Base-by-base conservation (phyloP, 148 eudicot species). In the Fagopyrum esculentum region DNA sequence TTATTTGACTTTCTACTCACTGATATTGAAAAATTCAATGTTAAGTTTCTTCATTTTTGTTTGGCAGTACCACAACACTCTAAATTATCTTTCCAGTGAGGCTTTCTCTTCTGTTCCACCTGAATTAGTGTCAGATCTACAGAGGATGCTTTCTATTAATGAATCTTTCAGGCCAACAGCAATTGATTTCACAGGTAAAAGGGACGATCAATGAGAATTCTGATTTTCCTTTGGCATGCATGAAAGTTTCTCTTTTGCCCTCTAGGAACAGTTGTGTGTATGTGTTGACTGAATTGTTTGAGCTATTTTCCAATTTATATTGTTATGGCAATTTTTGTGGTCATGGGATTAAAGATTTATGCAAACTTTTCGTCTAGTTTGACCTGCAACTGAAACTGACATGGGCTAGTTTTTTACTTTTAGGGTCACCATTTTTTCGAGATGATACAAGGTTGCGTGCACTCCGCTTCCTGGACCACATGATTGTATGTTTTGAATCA, bases 391-490 rank as follows among this genome's bases (percentile, higher is more conserved):
- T 70, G 48, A 45, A 29, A 29, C 45, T 63, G 69, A 63, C 69
- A 4, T 22, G 68, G 11, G 43, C 43, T 47, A 40, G 48, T 68
- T 52, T 73, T 49, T 4, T 26, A 57, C 55, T 76, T 83, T 80
- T 73, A 92, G 99, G 96, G 72, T 95, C 99, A 60, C 75, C 90
- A 75, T 95, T 95, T 83, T 95, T 95, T 78, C 93, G 97, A 52
- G 86, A 89, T 78, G 99, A 95, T 80, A 90, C 96, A 75, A 90
- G 99, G 86, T 85, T 95, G 90, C 97, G 99, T 76, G 99, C 99
- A 76, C 97, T 95, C 79, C 99, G 99, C 81, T 95, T 95, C 85
- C 79, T 95, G 72, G 99, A 95, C 86, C 99, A 95, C 88, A 82
- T 95, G 97, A 89, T 95, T 81, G 99, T 95, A 89, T 77, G 97